Conservation (phyloP, 2,329 filamentous ascomycete species). For the Trichoderma sp. region DNA sequence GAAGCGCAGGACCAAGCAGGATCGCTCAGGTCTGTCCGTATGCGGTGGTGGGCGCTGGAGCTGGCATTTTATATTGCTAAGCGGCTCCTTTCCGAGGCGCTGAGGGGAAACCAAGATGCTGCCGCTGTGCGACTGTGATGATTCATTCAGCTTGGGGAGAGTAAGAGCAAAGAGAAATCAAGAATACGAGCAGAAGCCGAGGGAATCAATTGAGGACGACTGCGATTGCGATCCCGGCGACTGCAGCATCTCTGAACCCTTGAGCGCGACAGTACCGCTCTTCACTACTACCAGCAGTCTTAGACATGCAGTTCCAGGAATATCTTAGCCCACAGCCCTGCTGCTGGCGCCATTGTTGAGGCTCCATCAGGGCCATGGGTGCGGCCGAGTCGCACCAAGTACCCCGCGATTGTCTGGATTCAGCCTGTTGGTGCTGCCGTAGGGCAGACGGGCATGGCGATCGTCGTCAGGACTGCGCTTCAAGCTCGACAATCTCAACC, state of each 20-base stretch:
- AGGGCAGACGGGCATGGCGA: slow-evolving; percentile 13
- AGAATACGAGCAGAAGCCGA: no score
- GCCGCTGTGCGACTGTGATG: slow-evolving; percentile 2
- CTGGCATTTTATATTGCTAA: neutral
- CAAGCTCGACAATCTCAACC: no score
- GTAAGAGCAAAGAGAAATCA: neutral
- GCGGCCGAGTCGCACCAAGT: slow-evolving; percentile 1
- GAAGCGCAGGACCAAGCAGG: neutral
- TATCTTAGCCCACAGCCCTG: slow-evolving; percentile 8
- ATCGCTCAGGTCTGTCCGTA: neutral
- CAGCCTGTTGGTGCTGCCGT: slow-evolving; percentile 12
- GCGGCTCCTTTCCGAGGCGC: neutral
- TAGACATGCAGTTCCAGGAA: neutral
- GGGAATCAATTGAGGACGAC: neutral
- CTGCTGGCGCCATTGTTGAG: slow-evolving; percentile 5
- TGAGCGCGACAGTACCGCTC: no score
- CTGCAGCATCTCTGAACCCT: neutral
- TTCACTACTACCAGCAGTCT: neutral
- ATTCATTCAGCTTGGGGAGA: neutral
- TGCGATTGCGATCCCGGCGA: neutral
- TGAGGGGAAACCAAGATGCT: neutral
- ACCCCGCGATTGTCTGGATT: slow-evolving; percentile 22
- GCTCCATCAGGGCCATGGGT: slow-evolving; percentile 1
- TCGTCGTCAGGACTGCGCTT: no score
- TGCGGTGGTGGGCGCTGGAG: neutral